Evolutionary conservation across 2,329 filamentous ascomycete species (phyloP), one percentile per base, ranked within the genome.

Genomic region (Parasarocladium wereldwijsianum): DNA sequence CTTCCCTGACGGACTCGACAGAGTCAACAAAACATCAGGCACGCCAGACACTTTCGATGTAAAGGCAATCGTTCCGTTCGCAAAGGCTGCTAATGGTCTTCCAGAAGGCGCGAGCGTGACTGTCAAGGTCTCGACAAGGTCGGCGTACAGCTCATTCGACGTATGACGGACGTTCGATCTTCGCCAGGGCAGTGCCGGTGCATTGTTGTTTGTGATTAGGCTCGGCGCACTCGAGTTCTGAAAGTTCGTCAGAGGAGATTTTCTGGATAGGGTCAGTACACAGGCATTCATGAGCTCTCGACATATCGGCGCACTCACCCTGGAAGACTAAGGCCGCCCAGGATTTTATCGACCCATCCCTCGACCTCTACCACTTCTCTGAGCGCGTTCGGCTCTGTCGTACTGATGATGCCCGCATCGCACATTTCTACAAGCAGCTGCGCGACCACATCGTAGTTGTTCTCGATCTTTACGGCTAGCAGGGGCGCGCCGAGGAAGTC

Each of bases 371-470:
- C 84, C 10, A 87, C 65, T 49, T 98, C 90, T 43, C 84, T 70
- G 45, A 98, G 57, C 13, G 86, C 83, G 60, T 98, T 96, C 8
- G 82, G 80, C 52, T 98, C 90, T 1, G 87, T 94, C 33, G 84
- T 93, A 45, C 70, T 80, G 20, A 94, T 68, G n/a, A 76, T 69
- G 11, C 90, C 90, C 23, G 76, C 83, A 62, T 98, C 90, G 50
- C 90, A 94, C 80, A 98, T 93, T 57, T 98, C 90, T 37, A 76
- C 83, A 35, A 96, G 64, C 16, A 98, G 60, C 57, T 98, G 90
- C 12, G 86, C 86, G 19, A 92, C 80, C 17, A 96, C 77, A 70
- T 96, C 83, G 55, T 96, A 96, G 53, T 74, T 85, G 41, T 64
- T 69, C 54, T 94, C 85, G 39, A 98, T 78, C 60, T 90, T 93